Percentiles rank a stretch among this genome's conserved stretches.
Evolutionary conservation across 768 basidiomycete genomes (phyloP).

Genomic region (Lentinus brumalis): DNA sequence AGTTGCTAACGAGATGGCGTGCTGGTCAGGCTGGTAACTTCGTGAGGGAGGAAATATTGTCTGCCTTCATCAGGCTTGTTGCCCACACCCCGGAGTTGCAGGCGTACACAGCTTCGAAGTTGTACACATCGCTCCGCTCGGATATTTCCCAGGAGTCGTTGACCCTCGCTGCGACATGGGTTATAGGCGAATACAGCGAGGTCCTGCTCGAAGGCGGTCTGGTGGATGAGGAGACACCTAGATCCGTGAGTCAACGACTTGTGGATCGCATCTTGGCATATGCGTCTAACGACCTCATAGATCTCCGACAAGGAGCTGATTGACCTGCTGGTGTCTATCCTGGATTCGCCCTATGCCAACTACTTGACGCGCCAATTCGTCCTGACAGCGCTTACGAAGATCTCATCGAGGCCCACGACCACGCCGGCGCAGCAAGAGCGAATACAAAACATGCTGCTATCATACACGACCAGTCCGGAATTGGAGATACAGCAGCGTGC

Average conservation of each 20-base stretch:
- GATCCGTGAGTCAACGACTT: conserved; percentile 48
- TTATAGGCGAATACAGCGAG: conserved; percentile 96
- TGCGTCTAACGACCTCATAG: conserved; percentile 37
- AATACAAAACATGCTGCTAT: conserved; percentile 74
- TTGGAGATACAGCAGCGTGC: conserved; percentile 95
- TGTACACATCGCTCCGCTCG: conserved; percentile 82
- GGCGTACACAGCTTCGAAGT: conserved; percentile 88
- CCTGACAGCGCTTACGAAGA: conserved; percentile 86
- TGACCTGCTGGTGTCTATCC: conserved; percentile 81
- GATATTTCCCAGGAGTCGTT: conserved; percentile 98
- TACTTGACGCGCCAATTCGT: conserved; percentile 91
- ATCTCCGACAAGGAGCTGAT: conserved; percentile 81
- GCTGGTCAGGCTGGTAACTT: conserved; percentile 87
- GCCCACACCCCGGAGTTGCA: conserved; percentile 97
- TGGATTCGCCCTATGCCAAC: conserved; percentile 95
- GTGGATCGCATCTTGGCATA: not conserved
- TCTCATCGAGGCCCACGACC: conserved; percentile 78
- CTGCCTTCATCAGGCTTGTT: conserved; percentile 93
- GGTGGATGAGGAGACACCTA: conserved; percentile 72
- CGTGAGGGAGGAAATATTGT: conserved; percentile 93
- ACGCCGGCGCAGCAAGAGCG: conserved; percentile 71
- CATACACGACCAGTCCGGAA: conserved; percentile 86
- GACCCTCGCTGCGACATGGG: conserved; percentile 91
- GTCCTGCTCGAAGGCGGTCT: conserved; percentile 84
- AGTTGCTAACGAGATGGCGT: not conserved